Evolutionary conservation across 2,329 filamentous ascomycete species (phyloP), one percentile per base, ranked within the genome.

Genomic region (Ophiocordyceps camponoti-floridani): DNA sequence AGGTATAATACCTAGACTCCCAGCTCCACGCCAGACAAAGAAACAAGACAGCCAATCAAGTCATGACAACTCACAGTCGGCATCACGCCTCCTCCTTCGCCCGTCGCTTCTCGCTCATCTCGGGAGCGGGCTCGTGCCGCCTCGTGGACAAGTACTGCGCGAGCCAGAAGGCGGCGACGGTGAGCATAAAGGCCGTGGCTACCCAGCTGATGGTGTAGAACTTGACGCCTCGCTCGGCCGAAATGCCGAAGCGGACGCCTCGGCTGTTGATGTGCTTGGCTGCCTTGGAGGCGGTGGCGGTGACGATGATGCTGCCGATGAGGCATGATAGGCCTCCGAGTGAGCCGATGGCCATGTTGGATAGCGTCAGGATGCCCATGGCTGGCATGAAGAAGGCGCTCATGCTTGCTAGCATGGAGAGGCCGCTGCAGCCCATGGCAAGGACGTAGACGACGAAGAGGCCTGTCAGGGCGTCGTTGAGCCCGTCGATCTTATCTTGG

Each of bases 391-490:
- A 53, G 46, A 69, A 48, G 38, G 62, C 59, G 9, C 51, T 58
- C 43, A 63, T 44, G 43, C 57, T 62, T 13, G 55, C 52, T 2
- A 73, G 52, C 53, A 72, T 63, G 30, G 62, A 59, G 2, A 70
- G 54, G 11, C 64, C 68, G 2, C 65, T 57, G 50, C 67, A 59
- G 16, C 55, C 61, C 42, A 62, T 56, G 45, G 59, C 63, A 2
- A 74, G 48, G 38, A 68, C 62, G 54, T 68, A 73, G 46, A 75
- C 55, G 43, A 70, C 56, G 53, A 70, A 69, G 42, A 71, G 56
- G 26, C 60, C 64, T n/a, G 68, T 55, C 4, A 74, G 61, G n/a
- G 64, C 58, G 14, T 55, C 54, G 52, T 73, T 72, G 53, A 75
- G 58, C n/a, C 62, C 56, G 56, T 70, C 59, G 50, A 76, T 53